These are phyloP conservation scores for Plasmopara muralis DNA, from an alignment of 352 stramenopile species.

Conservation along the genomic window DNA sequence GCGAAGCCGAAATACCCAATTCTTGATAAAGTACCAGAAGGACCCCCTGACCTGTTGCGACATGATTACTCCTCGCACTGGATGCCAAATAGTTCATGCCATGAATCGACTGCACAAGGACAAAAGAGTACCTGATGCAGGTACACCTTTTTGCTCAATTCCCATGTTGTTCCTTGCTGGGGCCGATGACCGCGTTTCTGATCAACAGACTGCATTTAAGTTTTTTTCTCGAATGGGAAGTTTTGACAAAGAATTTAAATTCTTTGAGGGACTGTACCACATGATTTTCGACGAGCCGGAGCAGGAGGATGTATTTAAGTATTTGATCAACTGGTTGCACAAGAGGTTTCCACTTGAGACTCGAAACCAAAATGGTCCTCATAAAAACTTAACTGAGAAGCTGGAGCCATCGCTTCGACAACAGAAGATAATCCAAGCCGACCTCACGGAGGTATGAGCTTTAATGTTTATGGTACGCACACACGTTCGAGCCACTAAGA, in stretches of 20 bases:
- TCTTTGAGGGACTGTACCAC: conserved; percentile 56
- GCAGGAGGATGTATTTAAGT: conserved; percentile 41
- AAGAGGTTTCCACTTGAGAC: conserved; percentile 28
- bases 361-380: not conserved
- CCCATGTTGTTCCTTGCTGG: conserved; percentile 43
- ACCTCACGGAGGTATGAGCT: too few species aligned
- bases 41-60: conserved; percentile 33
- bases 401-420: conserved; percentile 5
- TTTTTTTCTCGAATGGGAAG: conserved; percentile 42
- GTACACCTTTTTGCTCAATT: conserved; percentile 14
- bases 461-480: too few species aligned
- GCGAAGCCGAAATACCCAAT: conserved; percentile 28
- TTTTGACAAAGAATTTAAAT: conserved; percentile 55
- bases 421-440: too few species aligned
- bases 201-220: conserved; percentile 22
- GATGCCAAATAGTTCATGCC: conserved; percentile 33
- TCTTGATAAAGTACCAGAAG: conserved; percentile 28
- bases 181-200: conserved; percentile 41
- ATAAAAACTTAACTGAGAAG: conserved; percentile 11
- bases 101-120: conserved; percentile 34
- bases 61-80: conserved; percentile 35
- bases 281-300: conserved; percentile 60
- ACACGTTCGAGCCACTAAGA: too few species aligned
- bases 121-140: conserved; percentile 7
- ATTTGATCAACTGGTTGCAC: conserved; percentile 38